phyloP scores from a whole-genome alignment of 2,329 filamentous ascomycete genomes.

The Pseudogymnoascus sp. region DNA sequence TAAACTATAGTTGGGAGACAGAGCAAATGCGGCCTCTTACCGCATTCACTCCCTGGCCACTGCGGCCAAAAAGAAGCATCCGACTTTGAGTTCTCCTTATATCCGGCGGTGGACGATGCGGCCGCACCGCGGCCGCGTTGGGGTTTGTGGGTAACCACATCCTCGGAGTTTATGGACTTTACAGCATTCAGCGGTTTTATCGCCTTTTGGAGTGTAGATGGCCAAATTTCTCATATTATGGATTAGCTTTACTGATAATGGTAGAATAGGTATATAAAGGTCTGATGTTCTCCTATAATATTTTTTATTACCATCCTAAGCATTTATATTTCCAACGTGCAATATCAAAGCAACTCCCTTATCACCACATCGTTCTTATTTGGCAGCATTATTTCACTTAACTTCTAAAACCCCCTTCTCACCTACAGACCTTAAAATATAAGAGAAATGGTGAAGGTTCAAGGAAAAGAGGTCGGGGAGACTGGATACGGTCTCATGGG shows the following conservation, averaged over 20 bases:
- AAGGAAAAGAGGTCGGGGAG: constrained; percentile 22
- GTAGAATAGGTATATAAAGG: constrained; percentile 1
- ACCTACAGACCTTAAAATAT: not conserved
- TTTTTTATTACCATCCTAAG: not conserved
- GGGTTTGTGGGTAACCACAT: not conserved
- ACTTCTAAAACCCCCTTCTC: not conserved
- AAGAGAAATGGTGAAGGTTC: constrained; percentile 11
- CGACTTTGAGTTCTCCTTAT: not conserved
- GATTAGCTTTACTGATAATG: not conserved
- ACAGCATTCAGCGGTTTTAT: not conserved
- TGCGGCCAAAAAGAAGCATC: not conserved
- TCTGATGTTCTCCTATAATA: not conserved
- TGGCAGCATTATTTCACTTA: not conserved
- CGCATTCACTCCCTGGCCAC: not conserved
- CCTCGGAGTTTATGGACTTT: not conserved
- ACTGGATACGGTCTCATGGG: constrained; percentile 24
- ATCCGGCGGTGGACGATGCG: not conserved
- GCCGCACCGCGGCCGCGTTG: not conserved
- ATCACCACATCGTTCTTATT: not conserved
- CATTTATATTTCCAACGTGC: too few relatives aligned
- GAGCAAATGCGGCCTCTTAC: not conserved
- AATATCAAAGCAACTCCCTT: not conserved
- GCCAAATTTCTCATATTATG: not conserved
- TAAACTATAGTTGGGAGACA: not conserved
- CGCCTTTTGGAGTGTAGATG: not conserved